Evolutionary conservation across 768 basidiomycete species (phyloP).

Genomic region (Boletus reticuloceps): DNA sequence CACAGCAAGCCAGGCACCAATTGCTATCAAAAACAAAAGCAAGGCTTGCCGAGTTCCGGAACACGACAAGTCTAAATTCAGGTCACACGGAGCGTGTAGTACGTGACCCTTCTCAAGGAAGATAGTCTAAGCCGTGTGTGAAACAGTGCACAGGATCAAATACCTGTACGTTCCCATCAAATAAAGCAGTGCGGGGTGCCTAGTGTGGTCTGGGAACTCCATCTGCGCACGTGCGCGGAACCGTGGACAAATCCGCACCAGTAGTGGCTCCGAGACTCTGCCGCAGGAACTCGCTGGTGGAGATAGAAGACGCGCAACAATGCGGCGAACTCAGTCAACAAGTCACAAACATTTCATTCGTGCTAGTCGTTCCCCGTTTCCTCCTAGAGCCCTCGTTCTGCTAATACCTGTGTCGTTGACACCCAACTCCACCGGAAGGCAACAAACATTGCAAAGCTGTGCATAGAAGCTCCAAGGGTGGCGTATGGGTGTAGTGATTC

Average conservation of each 20-base stretch:
- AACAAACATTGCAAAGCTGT: neutral
- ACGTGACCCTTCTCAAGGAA: too few relatives aligned
- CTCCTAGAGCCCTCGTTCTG: neutral
- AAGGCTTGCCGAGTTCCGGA: neutral
- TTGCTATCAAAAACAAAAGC: neutral
- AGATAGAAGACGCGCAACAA: neutral
- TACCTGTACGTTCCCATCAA: too few relatives aligned
- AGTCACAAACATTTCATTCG: neutral
- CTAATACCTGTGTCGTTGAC: neutral
- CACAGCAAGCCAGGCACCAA: conserved; percentile 5
- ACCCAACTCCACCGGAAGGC: neutral
- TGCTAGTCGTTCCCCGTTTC: neutral
- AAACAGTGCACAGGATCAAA: too few relatives aligned
- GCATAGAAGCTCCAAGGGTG: neutral
- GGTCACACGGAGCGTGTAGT: too few relatives aligned
- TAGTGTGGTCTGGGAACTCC: too few relatives aligned
- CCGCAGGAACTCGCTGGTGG: neutral
- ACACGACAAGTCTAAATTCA: neutral
- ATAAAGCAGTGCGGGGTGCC: too few relatives aligned
- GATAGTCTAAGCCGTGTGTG: too few relatives aligned
- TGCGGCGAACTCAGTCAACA: neutral
- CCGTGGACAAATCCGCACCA: neutral
- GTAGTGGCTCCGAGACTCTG: neutral
- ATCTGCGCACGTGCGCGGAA: neutral
- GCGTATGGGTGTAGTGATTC: neutral